Conservation (phyloP, 768 basidiomycete species). For the Mycena galericulata region DNA sequence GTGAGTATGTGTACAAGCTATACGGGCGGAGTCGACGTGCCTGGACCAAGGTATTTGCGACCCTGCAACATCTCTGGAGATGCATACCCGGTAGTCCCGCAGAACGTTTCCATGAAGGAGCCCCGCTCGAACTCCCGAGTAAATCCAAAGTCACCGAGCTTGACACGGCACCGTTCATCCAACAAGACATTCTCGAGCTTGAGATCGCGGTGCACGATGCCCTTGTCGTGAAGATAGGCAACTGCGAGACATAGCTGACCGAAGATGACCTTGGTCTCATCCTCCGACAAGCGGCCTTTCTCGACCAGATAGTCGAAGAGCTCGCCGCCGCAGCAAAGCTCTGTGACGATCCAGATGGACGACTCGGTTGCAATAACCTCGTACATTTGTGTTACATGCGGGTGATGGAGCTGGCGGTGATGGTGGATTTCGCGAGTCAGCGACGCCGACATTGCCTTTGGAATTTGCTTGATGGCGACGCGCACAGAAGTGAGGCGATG, state of each 20-base stretch:
- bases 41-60: conserved; percentile 90
- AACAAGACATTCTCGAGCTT: conserved; percentile 96
- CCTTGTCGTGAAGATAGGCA: conserved; percentile 90
- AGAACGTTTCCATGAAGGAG: conserved; percentile 89
- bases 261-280: conserved; percentile 89
- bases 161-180: conserved; percentile 91
- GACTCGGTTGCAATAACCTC: conserved; percentile 98
- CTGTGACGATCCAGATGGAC: conserved; percentile 96
- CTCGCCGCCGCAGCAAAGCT: conserved; percentile 96
- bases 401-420: conserved; percentile 96
- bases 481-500: conserved; percentile 92
- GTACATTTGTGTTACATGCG: conserved; percentile 94
- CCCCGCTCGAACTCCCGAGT: conserved; percentile 91
- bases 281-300: conserved; percentile 87
- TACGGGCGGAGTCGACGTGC: conserved; percentile 54
- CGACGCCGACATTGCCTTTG: conserved; percentile 90
- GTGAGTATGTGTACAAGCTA: conserved; percentile 26
- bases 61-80: conserved; percentile 93
- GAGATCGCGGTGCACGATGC: conserved; percentile 96
- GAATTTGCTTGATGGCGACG: conserved; percentile 98
- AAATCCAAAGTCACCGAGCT: conserved; percentile 96
- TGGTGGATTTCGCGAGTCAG: conserved; percentile 99
- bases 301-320: conserved; percentile 98
- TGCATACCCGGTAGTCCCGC: conserved; percentile 95
- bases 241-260: conserved; percentile 97